Evolutionary conservation across 2,329 filamentous ascomycete genomes (phyloP), one percentile per base, ranked within the genome.

Genomic region (Teratosphaeriaceae sp.): DNA sequence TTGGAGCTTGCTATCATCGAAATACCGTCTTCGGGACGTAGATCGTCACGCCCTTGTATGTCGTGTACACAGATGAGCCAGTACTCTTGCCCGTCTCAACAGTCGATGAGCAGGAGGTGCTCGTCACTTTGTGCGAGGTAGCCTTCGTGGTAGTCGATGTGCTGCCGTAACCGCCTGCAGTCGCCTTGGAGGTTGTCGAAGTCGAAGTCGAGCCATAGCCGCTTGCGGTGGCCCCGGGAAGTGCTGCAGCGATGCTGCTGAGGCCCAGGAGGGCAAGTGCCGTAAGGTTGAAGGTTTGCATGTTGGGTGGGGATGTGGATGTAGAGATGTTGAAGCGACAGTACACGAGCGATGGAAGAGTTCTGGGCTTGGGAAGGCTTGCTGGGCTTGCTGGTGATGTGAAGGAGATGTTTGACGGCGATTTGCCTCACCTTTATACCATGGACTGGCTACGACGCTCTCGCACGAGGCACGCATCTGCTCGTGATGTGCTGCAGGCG

Each of bases 361-460:
- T 42, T 4, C 6, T 18, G 4, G 22, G 19, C 5, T 18, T 5
- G 15, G 24, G 19, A 23, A 22, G 23, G 9, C 5, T 38, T 29
- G n/a, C 12, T 15, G 9, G 5, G 41, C 24, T 38, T 13, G 20
- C 20, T 38, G 34, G 4, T 42, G 40, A 43, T 43, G 41, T 15
- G 31, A 15, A 18, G 12, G 22, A 19, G n/a, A 19, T 36, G 20
- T 12, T 15, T 27, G 33, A 18, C 12, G 5, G 24, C 22, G 35
- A 23, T n/a, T 3, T 3, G 18, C n/a, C 34, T 34, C 30, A 43
- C 41, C 41, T 43, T 43, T 43, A 43, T 43, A 43, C 41, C 22
- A 26, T 18, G 9, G 18, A 7, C 22, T 33, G 15, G 16, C 9
- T 5, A 27, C 20, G 18, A 15, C 33, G 13, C 6, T 20, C 20